phyloP scores from a whole-genome alignment of 75 land plant species.

The Ceratopteris richardii region DNA sequence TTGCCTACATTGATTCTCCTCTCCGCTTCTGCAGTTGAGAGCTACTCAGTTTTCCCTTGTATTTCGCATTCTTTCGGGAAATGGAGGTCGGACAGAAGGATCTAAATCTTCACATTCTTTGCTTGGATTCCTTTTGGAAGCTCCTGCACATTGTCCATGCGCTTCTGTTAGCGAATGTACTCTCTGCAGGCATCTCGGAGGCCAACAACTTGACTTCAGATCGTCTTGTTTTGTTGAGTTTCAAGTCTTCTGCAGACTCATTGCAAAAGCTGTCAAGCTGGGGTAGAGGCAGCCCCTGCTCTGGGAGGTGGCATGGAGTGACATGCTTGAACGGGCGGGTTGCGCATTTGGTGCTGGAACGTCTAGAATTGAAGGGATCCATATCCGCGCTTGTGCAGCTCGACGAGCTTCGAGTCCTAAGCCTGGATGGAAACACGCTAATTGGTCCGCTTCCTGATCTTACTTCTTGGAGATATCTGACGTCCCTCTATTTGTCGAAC shows the following conservation, averaged over 20 bases:
- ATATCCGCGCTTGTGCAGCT: conserved; percentile 25
- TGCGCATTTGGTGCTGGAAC: conserved; percentile 43
- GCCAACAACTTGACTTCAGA: conserved; percentile 11
- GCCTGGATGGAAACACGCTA: conserved; percentile 54
- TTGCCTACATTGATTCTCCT: too few species aligned
- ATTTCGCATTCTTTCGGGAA: too few species aligned
- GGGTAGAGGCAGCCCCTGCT: conserved; percentile 30
- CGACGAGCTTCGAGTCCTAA: conserved; percentile 54
- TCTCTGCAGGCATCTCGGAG: not conserved
- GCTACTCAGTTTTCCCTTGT: too few species aligned
- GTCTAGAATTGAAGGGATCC: conserved; percentile 18
- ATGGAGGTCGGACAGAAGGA: too few species aligned
- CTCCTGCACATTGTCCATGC: too few species aligned
- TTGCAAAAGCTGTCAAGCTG: conserved; percentile 30
- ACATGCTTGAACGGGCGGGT: conserved; percentile 38
- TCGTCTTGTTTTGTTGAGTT: conserved; percentile 22
- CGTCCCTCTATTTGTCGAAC: conserved; percentile 49
- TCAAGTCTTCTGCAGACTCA: conserved; percentile 34
- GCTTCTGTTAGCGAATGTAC: too few species aligned
- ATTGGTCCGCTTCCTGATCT: conserved; percentile 59
- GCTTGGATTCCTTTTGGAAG: too few species aligned
- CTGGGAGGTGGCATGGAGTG: conserved; percentile 33
- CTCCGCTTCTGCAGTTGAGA: too few species aligned
- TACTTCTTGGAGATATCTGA: conserved; percentile 38
- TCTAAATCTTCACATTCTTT: too few species aligned